Evolutionary conservation across 495 filamentous ascomycete species (phyloP), one percentile per base, ranked within the genome.

Genomic region (Clohesyomyces aquaticus): DNA sequence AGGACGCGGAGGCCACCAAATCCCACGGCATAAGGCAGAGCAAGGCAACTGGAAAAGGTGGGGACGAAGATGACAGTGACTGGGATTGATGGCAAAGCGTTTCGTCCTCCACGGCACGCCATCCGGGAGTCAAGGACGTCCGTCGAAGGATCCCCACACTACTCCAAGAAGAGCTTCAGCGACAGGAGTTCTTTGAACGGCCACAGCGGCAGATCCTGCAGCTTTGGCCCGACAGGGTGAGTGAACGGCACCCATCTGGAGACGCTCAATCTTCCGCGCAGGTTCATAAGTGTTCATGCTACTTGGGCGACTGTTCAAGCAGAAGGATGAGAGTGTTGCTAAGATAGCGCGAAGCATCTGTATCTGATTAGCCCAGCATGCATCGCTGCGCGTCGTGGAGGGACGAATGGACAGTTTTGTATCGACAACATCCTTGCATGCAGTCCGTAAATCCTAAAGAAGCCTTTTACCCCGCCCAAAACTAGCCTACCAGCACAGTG

Each of bases 1-100:
- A 79, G 19, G 85, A 87, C 47, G 85, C 88, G 52, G 83, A 76
- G 38, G 67, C 74, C 45, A 75, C 10, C 78, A 80, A 59, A 78
- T 86, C 61, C 72, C 80, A 55, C 67, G 71, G 42, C 70, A 72
- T 71, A 80, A 75, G 77, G 79, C 73, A 56, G 63, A 49, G 59
- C 19, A 55, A 63, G 18, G 38, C 25, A 8, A 38, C 6, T 38
- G 32, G 32, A 14, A 54, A 32, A n/a, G 53, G 12, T 25, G 51
- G 51, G 21, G 67, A 69, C 42, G 69, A 73, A 47, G 71, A 71
- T 18, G 74, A 75, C 48, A 74, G 73, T 42, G 74, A 76, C 59
- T 76, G 74, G 74, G 74, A 76, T 53, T 76, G 67, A 76, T 21
- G 16, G 49, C 43, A 38, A 18, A 14, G 43, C 14, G 45, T 19